These are phyloP conservation scores for Morella rubra DNA, from an alignment of 306 rosid genomes.

Conservation along the genomic window DNA sequence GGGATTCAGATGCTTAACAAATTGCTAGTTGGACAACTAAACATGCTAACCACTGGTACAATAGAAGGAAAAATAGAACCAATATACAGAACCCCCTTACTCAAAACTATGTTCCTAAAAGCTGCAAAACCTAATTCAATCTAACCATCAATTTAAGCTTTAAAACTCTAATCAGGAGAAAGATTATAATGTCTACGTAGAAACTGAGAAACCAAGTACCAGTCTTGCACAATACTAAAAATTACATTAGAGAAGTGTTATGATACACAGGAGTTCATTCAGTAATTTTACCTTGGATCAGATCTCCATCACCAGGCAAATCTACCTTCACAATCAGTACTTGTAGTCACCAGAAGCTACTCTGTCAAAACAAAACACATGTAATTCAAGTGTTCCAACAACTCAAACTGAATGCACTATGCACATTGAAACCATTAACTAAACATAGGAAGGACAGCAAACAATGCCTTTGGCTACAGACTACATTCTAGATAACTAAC, in stretches of 20 bases:
- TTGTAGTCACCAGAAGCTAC: constrained; percentile 58
- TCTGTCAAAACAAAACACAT: constrained; percentile 47
- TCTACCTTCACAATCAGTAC: constrained; percentile 55
- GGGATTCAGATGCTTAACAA: not conserved
- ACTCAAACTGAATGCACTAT: not conserved
- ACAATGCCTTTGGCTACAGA: not conserved
- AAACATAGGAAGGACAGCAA: not conserved
- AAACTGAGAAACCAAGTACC: not conserved
- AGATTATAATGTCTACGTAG: constrained; percentile 28
- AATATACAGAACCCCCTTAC: constrained; percentile 32
- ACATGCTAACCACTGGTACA: constrained; percentile 18
- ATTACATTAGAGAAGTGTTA: too few species aligned
- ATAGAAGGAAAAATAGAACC: constrained; percentile 16
- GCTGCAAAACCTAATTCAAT: constrained; percentile 24
- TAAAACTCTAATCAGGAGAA: not conserved
- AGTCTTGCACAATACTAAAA: not conserved
- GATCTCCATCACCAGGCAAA: constrained; percentile 53
- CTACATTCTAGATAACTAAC: not conserved
- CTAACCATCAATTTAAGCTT: constrained; percentile 13
- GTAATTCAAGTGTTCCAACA: not conserved
- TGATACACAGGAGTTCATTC: not conserved
- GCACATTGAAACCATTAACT: not conserved
- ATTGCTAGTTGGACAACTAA: not conserved
- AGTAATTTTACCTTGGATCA: not conserved
- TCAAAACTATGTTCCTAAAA: constrained; percentile 30